Evolutionary conservation across 331 rosid species (phyloP).

Genomic region (Arachis monticola): DNA sequence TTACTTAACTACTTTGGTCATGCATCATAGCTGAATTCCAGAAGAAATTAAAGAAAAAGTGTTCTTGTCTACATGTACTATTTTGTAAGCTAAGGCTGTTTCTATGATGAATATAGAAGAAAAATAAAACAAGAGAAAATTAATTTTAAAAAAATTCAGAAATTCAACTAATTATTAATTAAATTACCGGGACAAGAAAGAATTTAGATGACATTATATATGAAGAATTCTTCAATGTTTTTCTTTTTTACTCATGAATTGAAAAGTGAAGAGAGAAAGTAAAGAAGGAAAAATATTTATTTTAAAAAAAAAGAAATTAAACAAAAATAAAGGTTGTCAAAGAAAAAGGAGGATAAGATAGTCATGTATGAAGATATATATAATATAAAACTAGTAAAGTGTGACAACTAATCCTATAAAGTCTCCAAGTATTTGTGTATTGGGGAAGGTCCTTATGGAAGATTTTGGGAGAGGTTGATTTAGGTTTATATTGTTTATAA

Average conservation of each 20-base stretch:
- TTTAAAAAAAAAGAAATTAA: slow-evolving; percentile 5
- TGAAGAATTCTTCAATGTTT: slow-evolving; percentile 14
- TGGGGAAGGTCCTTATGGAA: slow-evolving; percentile 3
- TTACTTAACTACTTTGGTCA: slow-evolving; percentile 31
- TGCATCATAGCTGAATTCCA: slow-evolving; percentile 41
- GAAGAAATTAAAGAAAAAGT: slow-evolving; percentile 35
- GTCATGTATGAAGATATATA: slow-evolving; percentile 6
- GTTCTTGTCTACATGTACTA: slow-evolving; percentile 26
- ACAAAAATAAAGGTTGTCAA: slow-evolving; percentile 13
- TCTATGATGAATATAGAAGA: background rate
- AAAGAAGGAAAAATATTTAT: slow-evolving; percentile 23
- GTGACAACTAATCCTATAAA: slow-evolving; percentile 25
- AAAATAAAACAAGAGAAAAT: background rate
- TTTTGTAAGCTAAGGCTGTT: background rate
- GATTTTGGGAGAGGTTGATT: slow-evolving; percentile 4
- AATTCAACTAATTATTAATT: slow-evolving; percentile 29
- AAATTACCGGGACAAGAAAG: slow-evolving; percentile 23
- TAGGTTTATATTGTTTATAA: slow-evolving; percentile 17
- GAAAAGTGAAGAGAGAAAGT: slow-evolving; percentile 10
- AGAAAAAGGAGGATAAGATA: slow-evolving; percentile 35
- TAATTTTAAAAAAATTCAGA: slow-evolving; percentile 41
- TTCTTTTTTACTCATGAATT: background rate
- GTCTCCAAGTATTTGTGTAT: slow-evolving; percentile 22
- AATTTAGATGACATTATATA: slow-evolving; percentile 9
- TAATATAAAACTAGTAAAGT: slow-evolving; percentile 32